These are phyloP conservation scores for Alternaria consortialis DNA, from an alignment of 2,329 filamentous ascomycete species.

Conservation along the genomic window DNA sequence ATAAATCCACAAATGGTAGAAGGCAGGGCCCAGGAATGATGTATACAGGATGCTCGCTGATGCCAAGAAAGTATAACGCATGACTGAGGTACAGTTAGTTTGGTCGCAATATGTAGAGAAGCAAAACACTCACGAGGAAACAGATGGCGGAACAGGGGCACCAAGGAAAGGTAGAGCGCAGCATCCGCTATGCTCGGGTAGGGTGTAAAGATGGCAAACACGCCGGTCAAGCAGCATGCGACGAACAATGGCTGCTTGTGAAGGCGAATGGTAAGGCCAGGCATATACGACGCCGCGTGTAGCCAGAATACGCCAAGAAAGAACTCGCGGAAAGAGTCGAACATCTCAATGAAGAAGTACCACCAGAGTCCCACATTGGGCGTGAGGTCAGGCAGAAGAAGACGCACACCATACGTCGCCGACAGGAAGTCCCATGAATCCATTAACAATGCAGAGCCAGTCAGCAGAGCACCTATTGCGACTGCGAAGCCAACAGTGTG, in stretches of 20 bases:
- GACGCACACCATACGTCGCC: slow-evolving; percentile 91
- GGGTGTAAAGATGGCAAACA: slow-evolving; percentile 95
- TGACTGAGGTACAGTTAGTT: slow-evolving; percentile 63
- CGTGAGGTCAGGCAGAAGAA: slow-evolving; percentile 89
- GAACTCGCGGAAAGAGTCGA: slow-evolving; percentile 96
- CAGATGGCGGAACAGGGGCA: slow-evolving; percentile 88
- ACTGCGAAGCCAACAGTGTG: slow-evolving; percentile 63
- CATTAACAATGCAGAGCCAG: slow-evolving; percentile 76
- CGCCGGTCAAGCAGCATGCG: slow-evolving; percentile 82
- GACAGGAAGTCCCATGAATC: slow-evolving; percentile 86
- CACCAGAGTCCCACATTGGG: slow-evolving; percentile 98
- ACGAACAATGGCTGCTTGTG: slow-evolving; percentile 87
- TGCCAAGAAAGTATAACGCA: slow-evolving; percentile 91
- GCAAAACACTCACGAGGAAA: slow-evolving; percentile 72
- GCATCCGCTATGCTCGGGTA: slow-evolving; percentile 94
- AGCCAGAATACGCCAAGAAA: slow-evolving; percentile 99
- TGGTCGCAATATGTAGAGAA: not conserved
- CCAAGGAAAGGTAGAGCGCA: slow-evolving; percentile 81
- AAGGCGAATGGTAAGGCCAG: slow-evolving; percentile 82
- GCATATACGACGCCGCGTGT: slow-evolving; percentile 89
- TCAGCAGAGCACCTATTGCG: slow-evolving; percentile 65
- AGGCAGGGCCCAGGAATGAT: slow-evolving; percentile 87
- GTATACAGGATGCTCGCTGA: slow-evolving; percentile 86
- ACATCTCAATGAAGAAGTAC: slow-evolving; percentile 99
- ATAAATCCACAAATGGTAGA: slow-evolving; percentile 98